Base-by-base conservation (phyloP, 1,284 basidiomycete species). In the Microbotryomycetes sp. region DNA sequence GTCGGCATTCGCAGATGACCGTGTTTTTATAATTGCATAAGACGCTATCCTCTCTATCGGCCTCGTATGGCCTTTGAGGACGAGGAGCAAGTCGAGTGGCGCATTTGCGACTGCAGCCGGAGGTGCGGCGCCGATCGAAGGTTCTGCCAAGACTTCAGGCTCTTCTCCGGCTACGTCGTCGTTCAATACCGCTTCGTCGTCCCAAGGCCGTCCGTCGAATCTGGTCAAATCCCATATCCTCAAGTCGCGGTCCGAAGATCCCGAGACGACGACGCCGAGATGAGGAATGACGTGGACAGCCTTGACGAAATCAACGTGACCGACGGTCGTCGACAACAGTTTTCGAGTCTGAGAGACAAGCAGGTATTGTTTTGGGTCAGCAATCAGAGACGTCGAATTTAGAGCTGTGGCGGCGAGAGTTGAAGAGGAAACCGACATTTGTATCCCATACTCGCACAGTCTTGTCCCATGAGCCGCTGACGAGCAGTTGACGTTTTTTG, bases 391-490 rank as follows among this genome's bases (percentile, higher is more conserved):
- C 27, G 18, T 3, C 23, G 15, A 53, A 52, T 48, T 35, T 46
- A 45, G 31, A 57, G 29, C 28, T 54, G 24, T 9, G 6, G 23
- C 15, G 24, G 45, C 21, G 15, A 15, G 31, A 54, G 31, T 31
- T 16, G 50, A 57, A 45, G 72, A 4, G 30, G 4, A 0, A 15
- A 70, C 82, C 56, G 69, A 89, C 91, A 69, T 82, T 73, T 3
- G 81, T 81, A 71, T 91, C 80, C 91, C 91, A 96, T 2, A 91
- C 65, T 71, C 84, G 85, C 73, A 94, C 87, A 0, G 85, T 85
- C 87, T 87, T 85, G 74, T 96, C 91, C 91, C 91, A 96, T 47
- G 91, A 91, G 23, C 88, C 89, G 47, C 88, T 89, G 63, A 93
- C 81, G 41, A 96, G 76, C 6, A 75, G 63, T 59, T 66, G 63